Base-by-base conservation (phyloP, 768 basidiomycete species). In the Lentinus tigrinus region DNA sequence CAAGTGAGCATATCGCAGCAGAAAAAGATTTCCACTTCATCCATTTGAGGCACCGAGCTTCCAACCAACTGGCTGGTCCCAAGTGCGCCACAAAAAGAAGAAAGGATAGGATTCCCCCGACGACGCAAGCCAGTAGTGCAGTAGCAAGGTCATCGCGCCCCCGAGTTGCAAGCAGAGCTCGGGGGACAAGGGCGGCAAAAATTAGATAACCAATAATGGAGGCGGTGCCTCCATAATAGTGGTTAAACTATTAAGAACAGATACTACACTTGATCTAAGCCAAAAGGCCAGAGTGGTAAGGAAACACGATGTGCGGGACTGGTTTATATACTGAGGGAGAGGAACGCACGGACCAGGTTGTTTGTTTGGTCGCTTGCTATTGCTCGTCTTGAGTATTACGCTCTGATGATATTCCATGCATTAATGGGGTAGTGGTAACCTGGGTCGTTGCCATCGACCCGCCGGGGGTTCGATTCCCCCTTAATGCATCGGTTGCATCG, bases 401-500 rank as follows among this genome's bases (percentile, higher is more conserved):
- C 42, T 3, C 14, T 19, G 16, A 13, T 24, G 9, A 10, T 17
- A 40, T 1, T 16, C 17, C 11, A n/a, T 23, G 69, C 69, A 70
- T 67, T 70, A 70, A 70, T 70, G 69, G 70, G 69, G 69, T 70
- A 70, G 69, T 70, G 69, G 69, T 70, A 70, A 70, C 69, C 68
- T 70, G 69, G 69, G 69, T 70, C 69, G 69, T 70, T 70, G 69
- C 69, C 69, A 70, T 71, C 85, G 87, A 88, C 85, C 87, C 87
- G 87, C 87, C 87, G 87, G 85, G 86, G 85, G 87, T 88, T 88
- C 85, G 84, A 88, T 88, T 88, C 87, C 85, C 87, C 61, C 85
- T 88, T 88, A 85, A 87, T 88, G 86, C 86, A 87, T 14, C 31
- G 31, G 11, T n/a, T 9, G 34, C 11, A 28, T 8, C 21, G 6